Evolutionary conservation across 805 yeast species (phyloP), one percentile per base, ranked within the genome.

Genomic region (Ogataea dorogensis): DNA sequence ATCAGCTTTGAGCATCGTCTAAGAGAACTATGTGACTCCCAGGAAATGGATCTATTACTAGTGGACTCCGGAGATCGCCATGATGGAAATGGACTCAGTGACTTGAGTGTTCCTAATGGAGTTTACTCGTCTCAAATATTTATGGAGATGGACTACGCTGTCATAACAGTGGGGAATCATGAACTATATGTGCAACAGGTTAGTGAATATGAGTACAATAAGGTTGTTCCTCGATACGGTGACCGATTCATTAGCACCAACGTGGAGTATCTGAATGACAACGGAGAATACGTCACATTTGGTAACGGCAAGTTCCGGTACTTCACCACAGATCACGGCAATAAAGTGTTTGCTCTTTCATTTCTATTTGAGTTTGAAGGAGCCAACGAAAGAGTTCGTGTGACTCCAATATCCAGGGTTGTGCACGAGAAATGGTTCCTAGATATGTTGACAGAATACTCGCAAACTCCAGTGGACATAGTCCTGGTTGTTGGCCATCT

Each of bases 51-150:
- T 53, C 56, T 89, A 13, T 49, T 91, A 3, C 51, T 88, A 4
- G 70, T 91, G 2, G 98, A 91, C 54, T 79, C 94, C 1, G 98
- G 98, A 4, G 98, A 91, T 59, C 79, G 86, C 44, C 95, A 86
- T 50, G 98, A 91, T 58, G 98, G 98, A 1, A 89, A 87, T 55
- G 98, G 98, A 0, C 62, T 88, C 9, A 73, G 86, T 24, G 97
- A 91, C 61, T 78, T 83, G 10, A 81, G 95, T 0, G 36, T 21
- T 3, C 86, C 91, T 2, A 83, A 81, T 53, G 98, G 96, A 0
- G 50, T 61, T 5, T 58, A 67, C 11, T 75, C 93, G 0, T 72
- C 79, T 17, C 68, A 70, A 2, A 70, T 89, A 0, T 85, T 89
- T 56, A 73, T 72, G 47, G 63, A 68, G 39, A 70, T 75, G 41